These are phyloP conservation scores for Balakata baccata DNA, from an alignment of 345 rosid species.

Conservation along the genomic window DNA sequence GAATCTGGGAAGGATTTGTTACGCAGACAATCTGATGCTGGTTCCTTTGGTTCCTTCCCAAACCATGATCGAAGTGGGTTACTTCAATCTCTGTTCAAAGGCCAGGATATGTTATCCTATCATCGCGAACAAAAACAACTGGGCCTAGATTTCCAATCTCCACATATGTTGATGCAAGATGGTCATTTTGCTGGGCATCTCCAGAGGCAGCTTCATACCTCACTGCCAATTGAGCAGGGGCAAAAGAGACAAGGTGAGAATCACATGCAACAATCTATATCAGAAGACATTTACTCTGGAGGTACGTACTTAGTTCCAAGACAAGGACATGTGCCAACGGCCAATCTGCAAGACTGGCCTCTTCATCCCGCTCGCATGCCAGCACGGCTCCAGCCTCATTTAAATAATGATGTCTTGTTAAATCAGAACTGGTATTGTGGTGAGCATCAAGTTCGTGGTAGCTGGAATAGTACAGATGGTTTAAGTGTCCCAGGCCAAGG, in stretches of 20 bases:
- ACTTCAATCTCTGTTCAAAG: constrained; percentile 76
- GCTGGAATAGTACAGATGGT: constrained; percentile 54
- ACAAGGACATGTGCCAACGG: constrained; percentile 42
- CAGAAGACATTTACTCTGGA: constrained; percentile 45
- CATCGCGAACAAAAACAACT: constrained; percentile 52
- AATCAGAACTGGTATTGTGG: constrained; percentile 63
- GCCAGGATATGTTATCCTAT: constrained; percentile 49
- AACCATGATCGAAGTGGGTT: constrained; percentile 66
- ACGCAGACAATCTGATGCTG: constrained; percentile 47
- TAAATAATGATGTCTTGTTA: constrained; percentile 44
- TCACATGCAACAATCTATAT: constrained; percentile 52
- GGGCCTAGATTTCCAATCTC: constrained; percentile 54
- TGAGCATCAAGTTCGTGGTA: constrained; percentile 56
- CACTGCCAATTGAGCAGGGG: constrained; percentile 46
- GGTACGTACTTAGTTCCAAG: constrained; percentile 60
- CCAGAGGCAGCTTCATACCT: constrained; percentile 50
- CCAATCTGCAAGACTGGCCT: constrained; percentile 57
- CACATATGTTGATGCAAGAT: constrained; percentile 46
- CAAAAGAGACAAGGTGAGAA: constrained; percentile 54
- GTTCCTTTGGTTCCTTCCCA: constrained; percentile 53
- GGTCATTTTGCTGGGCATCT: constrained; percentile 54
- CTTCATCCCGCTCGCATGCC: constrained; percentile 45
- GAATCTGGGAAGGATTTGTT: constrained; percentile 44
- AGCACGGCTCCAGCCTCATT: constrained; percentile 43
- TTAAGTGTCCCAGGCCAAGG: constrained; percentile 42